These are phyloP conservation scores for Corynascus novoguineensis DNA, from an alignment of 495 filamentous ascomycete species.

Conservation along the genomic window DNA sequence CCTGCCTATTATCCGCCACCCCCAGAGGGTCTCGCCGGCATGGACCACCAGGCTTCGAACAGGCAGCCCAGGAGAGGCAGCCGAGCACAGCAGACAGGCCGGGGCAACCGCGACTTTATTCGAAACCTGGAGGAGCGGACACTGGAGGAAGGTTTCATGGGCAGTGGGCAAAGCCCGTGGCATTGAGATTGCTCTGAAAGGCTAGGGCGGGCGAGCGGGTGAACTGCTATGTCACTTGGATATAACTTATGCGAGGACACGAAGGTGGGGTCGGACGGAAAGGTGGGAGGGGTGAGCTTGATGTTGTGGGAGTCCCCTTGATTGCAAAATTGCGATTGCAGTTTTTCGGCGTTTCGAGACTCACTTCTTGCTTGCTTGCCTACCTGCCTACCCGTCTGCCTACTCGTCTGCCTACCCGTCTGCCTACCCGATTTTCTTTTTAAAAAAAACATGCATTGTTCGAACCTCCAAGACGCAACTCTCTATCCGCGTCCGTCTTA, in stretches of 20 bases:
- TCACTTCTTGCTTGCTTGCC: neutral
- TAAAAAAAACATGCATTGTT: too few relatives aligned
- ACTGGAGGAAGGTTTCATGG: slow-evolving; percentile 73
- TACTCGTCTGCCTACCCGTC: too few relatives aligned
- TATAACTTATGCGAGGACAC: neutral
- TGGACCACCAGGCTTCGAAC: slow-evolving; percentile 48
- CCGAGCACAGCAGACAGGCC: slow-evolving; percentile 52
- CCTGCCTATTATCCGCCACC: slow-evolving; percentile 97
- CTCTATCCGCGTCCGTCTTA: too few relatives aligned
- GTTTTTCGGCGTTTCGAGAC: neutral
- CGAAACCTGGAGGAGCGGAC: slow-evolving; percentile 90
- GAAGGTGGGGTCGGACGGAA: neutral
- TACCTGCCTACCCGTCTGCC: too few relatives aligned
- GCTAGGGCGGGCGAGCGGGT: neutral
- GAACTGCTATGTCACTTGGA: neutral
- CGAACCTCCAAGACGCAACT: too few relatives aligned
- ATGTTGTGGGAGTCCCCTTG: neutral
- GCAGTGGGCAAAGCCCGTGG: slow-evolving; percentile 43
- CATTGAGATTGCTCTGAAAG: slow-evolving; percentile 32
- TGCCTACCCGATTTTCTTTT: too few relatives aligned
- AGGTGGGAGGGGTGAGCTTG: neutral
- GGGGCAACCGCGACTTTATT: slow-evolving; percentile 75
- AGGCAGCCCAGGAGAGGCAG: slow-evolving; percentile 73
- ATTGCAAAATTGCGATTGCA: neutral
- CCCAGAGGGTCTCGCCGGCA: slow-evolving; percentile 64